Percentiles rank a stretch among this genome's conserved stretches.
phyloP scores from a whole-genome alignment of 2,329 filamentous ascomycete species.

The Aspergillus ruber region DNA sequence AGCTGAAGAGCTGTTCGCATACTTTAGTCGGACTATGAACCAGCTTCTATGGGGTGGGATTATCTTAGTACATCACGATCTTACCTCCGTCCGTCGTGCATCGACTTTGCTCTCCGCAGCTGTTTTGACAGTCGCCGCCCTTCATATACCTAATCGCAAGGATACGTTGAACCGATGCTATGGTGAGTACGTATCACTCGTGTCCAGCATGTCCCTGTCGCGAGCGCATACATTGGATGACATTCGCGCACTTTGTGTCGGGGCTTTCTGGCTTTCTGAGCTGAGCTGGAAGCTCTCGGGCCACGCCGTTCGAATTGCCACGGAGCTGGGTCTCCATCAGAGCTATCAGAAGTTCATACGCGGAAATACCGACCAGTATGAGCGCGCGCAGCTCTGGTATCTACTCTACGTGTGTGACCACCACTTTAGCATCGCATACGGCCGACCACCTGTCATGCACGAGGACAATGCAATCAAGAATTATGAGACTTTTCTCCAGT shows the following conservation, averaged over 20 bases:
- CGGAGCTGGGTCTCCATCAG: constrained; percentile 52
- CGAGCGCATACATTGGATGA: constrained; percentile 53
- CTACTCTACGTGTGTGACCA: constrained; percentile 60
- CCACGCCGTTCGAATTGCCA: constrained; percentile 53
- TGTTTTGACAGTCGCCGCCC: constrained; percentile 52
- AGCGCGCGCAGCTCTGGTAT: constrained; percentile 57
- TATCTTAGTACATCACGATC: constrained; percentile 44
- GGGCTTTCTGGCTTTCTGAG: constrained; percentile 58
- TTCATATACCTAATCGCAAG: constrained; percentile 52
- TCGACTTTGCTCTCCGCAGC: constrained; percentile 52
- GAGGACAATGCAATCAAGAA: constrained; percentile 54
- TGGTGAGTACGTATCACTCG: constrained; percentile 51
- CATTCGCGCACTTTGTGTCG: constrained; percentile 54
- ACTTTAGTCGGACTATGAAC: constrained; percentile 48
- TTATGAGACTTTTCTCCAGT: constrained; percentile 51
- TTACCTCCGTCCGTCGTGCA: constrained; percentile 48
- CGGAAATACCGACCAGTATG: constrained; percentile 45
- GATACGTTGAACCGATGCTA: constrained; percentile 50
- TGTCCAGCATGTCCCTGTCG: constrained; percentile 53
- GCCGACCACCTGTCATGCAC: constrained; percentile 52
- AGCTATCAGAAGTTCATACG: constrained; percentile 46
- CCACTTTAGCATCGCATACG: constrained; percentile 58
- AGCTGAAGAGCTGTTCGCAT: constrained; percentile 46
- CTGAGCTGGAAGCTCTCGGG: constrained; percentile 58
- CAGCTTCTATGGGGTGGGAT: constrained; percentile 49